Percentiles rank a stretch among this genome's conserved stretches.
phyloP scores from a whole-genome alignment of 1,284 basidiomycete genomes.

The Meira miltonrushii region DNA sequence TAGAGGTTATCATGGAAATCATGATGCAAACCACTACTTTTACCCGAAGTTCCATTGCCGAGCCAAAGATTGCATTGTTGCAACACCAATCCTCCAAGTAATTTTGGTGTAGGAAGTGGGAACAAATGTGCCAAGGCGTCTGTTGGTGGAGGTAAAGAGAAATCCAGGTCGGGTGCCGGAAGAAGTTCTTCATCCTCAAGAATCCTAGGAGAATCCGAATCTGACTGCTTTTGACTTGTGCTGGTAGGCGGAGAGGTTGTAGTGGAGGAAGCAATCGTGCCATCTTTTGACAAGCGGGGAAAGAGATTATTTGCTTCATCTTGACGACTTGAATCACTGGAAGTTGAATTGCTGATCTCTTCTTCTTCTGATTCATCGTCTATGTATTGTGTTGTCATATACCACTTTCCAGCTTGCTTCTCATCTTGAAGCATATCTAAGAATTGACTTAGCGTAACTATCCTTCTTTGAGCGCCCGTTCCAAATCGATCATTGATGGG shows the following conservation, averaged over 20 bases:
- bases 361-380: slow-evolving; percentile 16
- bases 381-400: slow-evolving; percentile 50
- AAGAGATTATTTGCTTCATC: background rate
- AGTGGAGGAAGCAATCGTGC: background rate
- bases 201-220: background rate
- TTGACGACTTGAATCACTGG: background rate
- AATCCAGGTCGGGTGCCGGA: slow-evolving; percentile 21
- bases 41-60: slow-evolving; percentile 34
- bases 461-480: slow-evolving; percentile 29
- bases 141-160: slow-evolving; percentile 42
- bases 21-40: slow-evolving; percentile 47
- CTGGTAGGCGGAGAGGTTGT: background rate
- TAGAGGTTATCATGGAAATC: slow-evolving; percentile 53
- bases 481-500: slow-evolving; percentile 38
- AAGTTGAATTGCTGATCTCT: background rate
- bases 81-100: slow-evolving; percentile 45
- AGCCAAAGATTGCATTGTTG: slow-evolving; percentile 52
- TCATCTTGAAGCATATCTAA: slow-evolving; percentile 34
- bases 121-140: slow-evolving; percentile 40
- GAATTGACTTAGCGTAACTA: slow-evolving; percentile 29
- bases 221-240: background rate
- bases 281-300: background rate
- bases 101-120: slow-evolving; percentile 31
- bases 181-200: background rate
- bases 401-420: slow-evolving; percentile 31